Evolutionary conservation across 164 flowering plant genomes (phyloP).

Genomic region (Sedum album): DNA sequence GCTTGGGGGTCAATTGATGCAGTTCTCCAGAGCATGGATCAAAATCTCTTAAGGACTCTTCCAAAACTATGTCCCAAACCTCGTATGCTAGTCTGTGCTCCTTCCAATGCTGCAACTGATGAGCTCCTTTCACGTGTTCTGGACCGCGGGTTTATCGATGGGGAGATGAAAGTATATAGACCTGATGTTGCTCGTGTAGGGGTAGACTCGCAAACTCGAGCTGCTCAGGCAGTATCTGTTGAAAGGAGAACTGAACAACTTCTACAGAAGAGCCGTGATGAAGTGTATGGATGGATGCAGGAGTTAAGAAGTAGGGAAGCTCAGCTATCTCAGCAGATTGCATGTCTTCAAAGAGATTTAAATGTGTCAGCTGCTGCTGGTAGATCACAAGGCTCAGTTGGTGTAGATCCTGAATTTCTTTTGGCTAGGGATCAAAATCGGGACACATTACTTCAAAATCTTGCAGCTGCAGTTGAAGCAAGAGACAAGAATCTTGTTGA

Average conservation of each 20-base stretch:
- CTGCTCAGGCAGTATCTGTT: slow-evolving; percentile 18
- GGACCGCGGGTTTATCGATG: slow-evolving; percentile 65
- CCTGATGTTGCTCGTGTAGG: slow-evolving; percentile 96
- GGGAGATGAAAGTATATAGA: slow-evolving; percentile 64
- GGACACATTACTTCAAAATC: slow-evolving; percentile 4
- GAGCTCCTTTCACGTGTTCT: slow-evolving; percentile 88
- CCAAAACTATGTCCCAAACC: slow-evolving; percentile 2
- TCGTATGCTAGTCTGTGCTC: slow-evolving; percentile 90
- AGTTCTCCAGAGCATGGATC: slow-evolving; percentile 37
- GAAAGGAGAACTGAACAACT: slow-evolving; percentile 2
- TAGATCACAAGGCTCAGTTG: slow-evolving; percentile 4
- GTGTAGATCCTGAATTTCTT: slow-evolving; percentile 3
- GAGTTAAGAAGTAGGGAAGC: neutral
- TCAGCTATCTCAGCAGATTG: slow-evolving; percentile 6
- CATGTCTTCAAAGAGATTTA: slow-evolving; percentile 6
- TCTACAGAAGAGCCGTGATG: neutral
- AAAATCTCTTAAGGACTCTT: neutral
- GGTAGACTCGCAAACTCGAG: slow-evolving; percentile 58
- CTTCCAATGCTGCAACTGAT: slow-evolving; percentile 99
- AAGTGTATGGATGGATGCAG: slow-evolving; percentile 7
- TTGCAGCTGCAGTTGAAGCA: slow-evolving; percentile 1
- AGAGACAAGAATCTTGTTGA: slow-evolving; percentile 1
- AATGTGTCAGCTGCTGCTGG: slow-evolving; percentile 5
- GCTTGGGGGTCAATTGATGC: slow-evolving; percentile 15
- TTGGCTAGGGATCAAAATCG: slow-evolving; percentile 5